A percentile compares a stretch with the other conserved stretches of the same genome.
phyloP scores from a whole-genome alignment of 352 stramenopile species.

The Phytopythium litorale region DNA sequence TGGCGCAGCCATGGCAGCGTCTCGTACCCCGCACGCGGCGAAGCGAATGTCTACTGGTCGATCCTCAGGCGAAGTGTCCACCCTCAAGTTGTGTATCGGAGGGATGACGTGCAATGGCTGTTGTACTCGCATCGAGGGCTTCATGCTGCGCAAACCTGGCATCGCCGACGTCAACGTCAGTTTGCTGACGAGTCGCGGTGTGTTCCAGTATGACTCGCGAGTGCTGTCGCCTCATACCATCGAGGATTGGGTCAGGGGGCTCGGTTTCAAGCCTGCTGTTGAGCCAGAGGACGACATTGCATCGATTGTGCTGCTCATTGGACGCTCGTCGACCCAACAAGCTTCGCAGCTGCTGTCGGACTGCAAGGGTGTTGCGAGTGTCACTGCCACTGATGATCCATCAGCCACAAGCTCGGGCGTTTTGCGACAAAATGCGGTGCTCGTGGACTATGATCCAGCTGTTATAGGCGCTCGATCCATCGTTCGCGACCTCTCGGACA shows the following conservation, averaged over 20 bases:
- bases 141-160: constrained; percentile 48
- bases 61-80: constrained; percentile 19
- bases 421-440: constrained; percentile 13
- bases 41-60: constrained; percentile 13
- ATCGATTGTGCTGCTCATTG: constrained; percentile 49
- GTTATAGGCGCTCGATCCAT: constrained; percentile 34
- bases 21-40: neutral
- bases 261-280: constrained; percentile 69
- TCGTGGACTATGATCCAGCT: constrained; percentile 48
- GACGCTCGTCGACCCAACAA: constrained; percentile 16
- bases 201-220: constrained; percentile 44
- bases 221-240: constrained; percentile 53
- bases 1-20: constrained; percentile 14
- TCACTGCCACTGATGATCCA: constrained; percentile 17
- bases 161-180: constrained; percentile 62
- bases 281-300: constrained; percentile 48
- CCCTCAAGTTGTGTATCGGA: constrained; percentile 52
- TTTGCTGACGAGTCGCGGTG: constrained; percentile 49
- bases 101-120: constrained; percentile 89
- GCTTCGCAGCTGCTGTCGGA: constrained; percentile 21
- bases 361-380: constrained; percentile 33
- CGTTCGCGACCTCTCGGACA: constrained; percentile 27
- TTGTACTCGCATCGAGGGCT: constrained; percentile 81
- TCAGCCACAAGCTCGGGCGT: neutral
- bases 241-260: constrained; percentile 47